Percentiles rank a stretch among this genome's conserved stretches.
phyloP scores from a whole-genome alignment of 257 asterid species.

The Mitragyna speciosa region DNA sequence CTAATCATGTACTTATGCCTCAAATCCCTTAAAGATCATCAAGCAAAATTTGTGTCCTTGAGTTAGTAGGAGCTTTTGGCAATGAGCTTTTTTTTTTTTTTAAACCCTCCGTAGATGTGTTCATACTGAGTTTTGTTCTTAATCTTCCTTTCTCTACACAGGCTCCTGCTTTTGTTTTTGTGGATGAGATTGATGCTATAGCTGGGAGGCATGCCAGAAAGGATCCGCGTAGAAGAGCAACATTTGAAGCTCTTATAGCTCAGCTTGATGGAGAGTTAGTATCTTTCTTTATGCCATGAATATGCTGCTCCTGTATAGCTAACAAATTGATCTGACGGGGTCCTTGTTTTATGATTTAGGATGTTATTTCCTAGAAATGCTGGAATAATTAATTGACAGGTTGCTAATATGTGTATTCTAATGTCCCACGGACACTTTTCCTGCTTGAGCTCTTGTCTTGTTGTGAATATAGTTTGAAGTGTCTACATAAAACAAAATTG shows the following conservation, averaged over 20 bases:
- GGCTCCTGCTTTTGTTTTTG: constrained; percentile 97
- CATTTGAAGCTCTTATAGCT: constrained; percentile 84
- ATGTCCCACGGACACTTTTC: not conserved
- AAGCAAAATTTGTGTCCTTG: not conserved
- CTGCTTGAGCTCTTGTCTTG: not conserved
- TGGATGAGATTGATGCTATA: constrained; percentile 98
- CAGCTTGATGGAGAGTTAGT: constrained; percentile 99
- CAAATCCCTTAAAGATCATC: not conserved
- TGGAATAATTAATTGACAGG: not conserved
- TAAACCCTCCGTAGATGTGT: not conserved
- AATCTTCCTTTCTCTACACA: constrained; percentile 34
- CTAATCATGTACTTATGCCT: not conserved
- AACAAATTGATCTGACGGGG: not conserved
- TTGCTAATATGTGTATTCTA: not conserved
- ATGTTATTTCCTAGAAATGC: constrained; percentile 6
- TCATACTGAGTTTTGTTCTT: constrained; percentile 11
- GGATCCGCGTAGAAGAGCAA: constrained; percentile 85
- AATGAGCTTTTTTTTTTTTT: not conserved
- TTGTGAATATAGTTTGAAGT: not conserved
- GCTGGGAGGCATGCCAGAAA: constrained; percentile 95
- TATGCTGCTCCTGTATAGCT: not conserved
- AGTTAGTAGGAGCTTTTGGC: not conserved
- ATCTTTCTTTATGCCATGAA: constrained; percentile 18
- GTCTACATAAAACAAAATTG: not conserved
- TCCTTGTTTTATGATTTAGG: not conserved